These are phyloP conservation scores for Trichoderma semiorbis DNA, from an alignment of 2,329 filamentous ascomycete genomes.

Conservation along the genomic window DNA sequence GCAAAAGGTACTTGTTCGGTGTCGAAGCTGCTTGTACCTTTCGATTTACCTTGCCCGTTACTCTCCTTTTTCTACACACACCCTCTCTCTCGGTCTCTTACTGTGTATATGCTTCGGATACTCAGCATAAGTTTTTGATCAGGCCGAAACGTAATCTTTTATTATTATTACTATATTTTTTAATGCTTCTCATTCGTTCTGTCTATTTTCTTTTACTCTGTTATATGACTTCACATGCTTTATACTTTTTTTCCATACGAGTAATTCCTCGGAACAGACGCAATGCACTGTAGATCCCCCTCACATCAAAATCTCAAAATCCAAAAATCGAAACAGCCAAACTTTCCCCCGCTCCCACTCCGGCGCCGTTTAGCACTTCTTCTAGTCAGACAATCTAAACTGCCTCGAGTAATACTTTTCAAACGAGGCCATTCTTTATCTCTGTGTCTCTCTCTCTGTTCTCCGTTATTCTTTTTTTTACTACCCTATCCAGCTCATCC, in stretches of 20 bases:
- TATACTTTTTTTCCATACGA: neutral
- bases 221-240: neutral
- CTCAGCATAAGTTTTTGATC: neutral
- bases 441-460: neutral
- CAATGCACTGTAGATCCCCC: conserved; percentile 12
- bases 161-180: neutral
- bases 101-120: neutral
- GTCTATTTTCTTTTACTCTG: neutral
- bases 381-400: neutral
- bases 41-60: neutral
- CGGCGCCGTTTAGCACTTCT: neutral
- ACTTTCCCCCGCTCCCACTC: neutral
- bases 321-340: neutral
- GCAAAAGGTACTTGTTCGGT: neutral
- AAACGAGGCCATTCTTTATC: neutral
- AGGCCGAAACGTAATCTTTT: neutral
- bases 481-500: neutral
- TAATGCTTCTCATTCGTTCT: neutral
- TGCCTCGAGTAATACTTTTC: neutral
- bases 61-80: neutral
- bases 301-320: neutral
- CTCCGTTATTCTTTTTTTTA: neutral
- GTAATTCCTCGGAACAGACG: neutral
- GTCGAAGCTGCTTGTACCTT: neutral
- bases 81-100: neutral